phyloP scores from a whole-genome alignment of 192 early-diverging fungal species.

The Blastocladiella britannica region DNA sequence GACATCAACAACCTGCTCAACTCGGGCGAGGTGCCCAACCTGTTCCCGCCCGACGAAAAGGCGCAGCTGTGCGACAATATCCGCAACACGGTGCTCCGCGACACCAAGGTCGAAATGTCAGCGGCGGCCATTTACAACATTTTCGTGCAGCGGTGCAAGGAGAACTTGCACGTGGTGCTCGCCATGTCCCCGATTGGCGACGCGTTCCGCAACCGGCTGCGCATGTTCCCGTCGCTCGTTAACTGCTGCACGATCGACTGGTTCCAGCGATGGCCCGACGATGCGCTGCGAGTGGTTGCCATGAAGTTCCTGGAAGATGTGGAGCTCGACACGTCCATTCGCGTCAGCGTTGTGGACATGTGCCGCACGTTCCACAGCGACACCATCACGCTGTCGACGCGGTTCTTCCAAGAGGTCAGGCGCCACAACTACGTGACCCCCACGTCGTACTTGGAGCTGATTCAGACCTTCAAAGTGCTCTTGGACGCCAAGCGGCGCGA shows the following conservation, averaged over 20 bases:
- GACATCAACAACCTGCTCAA: slow-evolving; percentile 98
- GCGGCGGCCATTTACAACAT: slow-evolving; percentile 91
- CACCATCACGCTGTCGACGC: slow-evolving; percentile 60
- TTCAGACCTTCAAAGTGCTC: slow-evolving; percentile 71
- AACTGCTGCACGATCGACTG: slow-evolving; percentile 99
- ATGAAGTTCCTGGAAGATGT: slow-evolving; percentile 78
- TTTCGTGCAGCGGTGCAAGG: slow-evolving; percentile 89
- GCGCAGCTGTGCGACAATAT: slow-evolving; percentile 77
- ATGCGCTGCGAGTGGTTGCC: slow-evolving; percentile 95
- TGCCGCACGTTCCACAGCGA: slow-evolving; percentile 84
- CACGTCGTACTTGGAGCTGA: slow-evolving; percentile 93
- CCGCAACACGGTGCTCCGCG: slow-evolving; percentile 77
- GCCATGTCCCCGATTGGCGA: slow-evolving; percentile 98
- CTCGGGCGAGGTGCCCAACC: slow-evolving; percentile 91
- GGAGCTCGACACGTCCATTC: slow-evolving; percentile 68
- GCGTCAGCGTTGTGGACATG: slow-evolving; percentile 69
- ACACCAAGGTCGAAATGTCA: slow-evolving; percentile 82
- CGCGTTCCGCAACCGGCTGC: slow-evolving; percentile 70
- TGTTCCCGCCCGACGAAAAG: slow-evolving; percentile 97
- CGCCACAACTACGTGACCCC: slow-evolving; percentile 76
- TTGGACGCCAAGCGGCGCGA: slow-evolving; percentile 81
- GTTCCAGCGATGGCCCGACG: slow-evolving; percentile 97
- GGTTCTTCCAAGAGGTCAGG: slow-evolving; percentile 57
- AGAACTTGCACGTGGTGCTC: slow-evolving; percentile 95
- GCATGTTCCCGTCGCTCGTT: slow-evolving; percentile 96